Base-by-base conservation (phyloP, 1,284 basidiomycete genomes). In the Rhodofomes roseus region DNA sequence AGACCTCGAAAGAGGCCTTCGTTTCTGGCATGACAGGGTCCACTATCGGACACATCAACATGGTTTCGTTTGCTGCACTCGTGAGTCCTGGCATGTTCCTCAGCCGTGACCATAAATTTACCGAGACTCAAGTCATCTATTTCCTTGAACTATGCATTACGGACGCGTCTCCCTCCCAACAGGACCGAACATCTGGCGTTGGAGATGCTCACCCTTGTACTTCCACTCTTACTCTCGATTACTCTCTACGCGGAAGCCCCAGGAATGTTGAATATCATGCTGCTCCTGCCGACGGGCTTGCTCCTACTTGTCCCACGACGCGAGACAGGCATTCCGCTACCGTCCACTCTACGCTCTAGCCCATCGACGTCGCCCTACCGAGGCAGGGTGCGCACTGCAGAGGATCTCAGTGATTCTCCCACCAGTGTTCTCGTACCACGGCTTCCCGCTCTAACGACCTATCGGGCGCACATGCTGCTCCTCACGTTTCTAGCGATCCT, bases 391-490 rank as follows among this genome's bases (percentile, higher is more conserved):
- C 31, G 23, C 41, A 23, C 4, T 18, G 57, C 14, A 56, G 61
- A 18, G 62, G 36, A 34, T 34, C 31, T 11, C 50, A 60, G 2
- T 23, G 37, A 9, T 46, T 56, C 20, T 53, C 25, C 61, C 20
- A 27, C 54, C 44, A 31, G 54, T 55, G 57, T 59, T 52, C 22
- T 61, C 16, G 68, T 82, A 36, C 62, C 74, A 12, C 81, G 79
- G 0, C 72, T 92, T 22, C 82, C 89, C 0, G 90, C 93, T 52
- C 74, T 99, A 58, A 93, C 95, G 8, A 86, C 91, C 0, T 99
- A 97, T 72, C 81, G 97, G 52, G 87, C 95, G 1, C 93, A 98
- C 70, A 96, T 98, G 93, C 90, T 99, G 82, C 76, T 98, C 36
- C 86, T 99, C 81, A 98, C 97, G 0, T 77, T 91, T 43, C 81